These are phyloP conservation scores for Poteriospumella lacustris DNA, from an alignment of 108 stramenopile species.

Conservation along the genomic window DNA sequence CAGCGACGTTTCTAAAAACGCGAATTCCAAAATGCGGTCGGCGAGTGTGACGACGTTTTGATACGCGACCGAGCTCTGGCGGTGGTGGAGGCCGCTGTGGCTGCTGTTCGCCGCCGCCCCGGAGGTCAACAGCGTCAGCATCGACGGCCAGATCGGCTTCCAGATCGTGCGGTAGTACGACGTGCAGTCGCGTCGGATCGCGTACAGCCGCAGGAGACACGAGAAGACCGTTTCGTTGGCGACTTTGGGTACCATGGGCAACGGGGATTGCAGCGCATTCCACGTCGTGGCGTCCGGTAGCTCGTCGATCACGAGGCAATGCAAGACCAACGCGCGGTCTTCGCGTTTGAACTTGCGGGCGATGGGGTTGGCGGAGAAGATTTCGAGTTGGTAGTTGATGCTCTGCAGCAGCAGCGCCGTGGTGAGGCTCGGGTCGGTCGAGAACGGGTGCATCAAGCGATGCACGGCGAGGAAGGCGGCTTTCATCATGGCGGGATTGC, in stretches of 20 bases:
- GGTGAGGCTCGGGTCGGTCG: neutral
- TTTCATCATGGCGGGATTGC: neutral
- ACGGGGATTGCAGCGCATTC: neutral
- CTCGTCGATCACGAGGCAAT: too few species aligned
- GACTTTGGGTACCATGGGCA: neutral
- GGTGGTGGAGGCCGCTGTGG: too few species aligned
- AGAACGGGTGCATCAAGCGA: slow-evolving; percentile 23
- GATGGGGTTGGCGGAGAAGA: neutral
- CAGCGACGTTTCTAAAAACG: neutral
- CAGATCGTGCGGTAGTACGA: neutral
- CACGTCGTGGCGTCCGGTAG: too few species aligned
- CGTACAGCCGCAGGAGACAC: neutral
- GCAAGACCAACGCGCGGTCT: neutral
- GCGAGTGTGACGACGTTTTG: neutral
- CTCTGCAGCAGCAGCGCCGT: slow-evolving; percentile 6
- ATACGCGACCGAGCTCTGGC: too few species aligned
- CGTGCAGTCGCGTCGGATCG: slow-evolving; percentile 2
- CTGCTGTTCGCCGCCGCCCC: too few species aligned
- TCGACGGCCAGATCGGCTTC: neutral
- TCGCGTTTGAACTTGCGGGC: neutral
- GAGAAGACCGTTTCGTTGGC: slow-evolving; percentile 1
- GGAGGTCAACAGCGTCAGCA: too few species aligned
- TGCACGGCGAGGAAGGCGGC: neutral
- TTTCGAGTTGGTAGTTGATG: neutral
- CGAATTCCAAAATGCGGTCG: neutral